These are phyloP conservation scores for Theileria equi DNA, from an alignment of 169 alveolate genomes.

Conservation along the genomic window DNA sequence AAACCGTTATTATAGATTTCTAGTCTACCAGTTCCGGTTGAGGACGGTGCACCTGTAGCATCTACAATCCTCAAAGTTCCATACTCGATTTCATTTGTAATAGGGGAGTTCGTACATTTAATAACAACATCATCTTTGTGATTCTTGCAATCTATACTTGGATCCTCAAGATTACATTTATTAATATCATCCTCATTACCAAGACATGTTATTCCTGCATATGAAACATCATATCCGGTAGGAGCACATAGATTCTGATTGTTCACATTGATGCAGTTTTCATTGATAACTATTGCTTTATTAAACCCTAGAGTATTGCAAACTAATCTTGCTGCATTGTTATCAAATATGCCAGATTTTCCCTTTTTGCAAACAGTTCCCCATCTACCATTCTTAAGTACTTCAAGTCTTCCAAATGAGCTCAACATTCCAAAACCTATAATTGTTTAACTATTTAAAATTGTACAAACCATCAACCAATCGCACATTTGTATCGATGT, in stretches of 20 bases:
- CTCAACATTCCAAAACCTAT: slow-evolving; percentile 74
- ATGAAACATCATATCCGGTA: slow-evolving; percentile 73
- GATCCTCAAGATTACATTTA: slow-evolving; percentile 78
- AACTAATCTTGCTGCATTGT: slow-evolving; percentile 79
- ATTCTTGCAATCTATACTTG: slow-evolving; percentile 73
- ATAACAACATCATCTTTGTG: slow-evolving; percentile 81
- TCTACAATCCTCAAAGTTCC: slow-evolving; percentile 78
- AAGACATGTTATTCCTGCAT: slow-evolving; percentile 75
- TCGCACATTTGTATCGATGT: slow-evolving; percentile 79
- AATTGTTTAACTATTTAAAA: background rate
- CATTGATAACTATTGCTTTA: slow-evolving; percentile 72
- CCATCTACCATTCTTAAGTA: slow-evolving; percentile 69
- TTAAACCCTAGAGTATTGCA: slow-evolving; percentile 82
- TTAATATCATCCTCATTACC: slow-evolving; percentile 73
- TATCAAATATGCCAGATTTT: slow-evolving; percentile 67
- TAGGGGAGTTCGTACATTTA: slow-evolving; percentile 72
- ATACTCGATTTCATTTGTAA: slow-evolving; percentile 59
- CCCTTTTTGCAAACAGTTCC: slow-evolving; percentile 78
- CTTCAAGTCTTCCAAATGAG: slow-evolving; percentile 81
- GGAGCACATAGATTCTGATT: slow-evolving; percentile 83
- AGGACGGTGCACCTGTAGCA: slow-evolving; percentile 62
- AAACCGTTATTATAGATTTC: slow-evolving; percentile 71
- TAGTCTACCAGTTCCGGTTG: slow-evolving; percentile 77
- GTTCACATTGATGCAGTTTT: slow-evolving; percentile 72
- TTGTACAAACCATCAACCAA: slow-evolving; percentile 82